These are phyloP conservation scores for Phanerodontia chrysosporium DNA, from an alignment of 768 basidiomycete species.

Conservation along the genomic window DNA sequence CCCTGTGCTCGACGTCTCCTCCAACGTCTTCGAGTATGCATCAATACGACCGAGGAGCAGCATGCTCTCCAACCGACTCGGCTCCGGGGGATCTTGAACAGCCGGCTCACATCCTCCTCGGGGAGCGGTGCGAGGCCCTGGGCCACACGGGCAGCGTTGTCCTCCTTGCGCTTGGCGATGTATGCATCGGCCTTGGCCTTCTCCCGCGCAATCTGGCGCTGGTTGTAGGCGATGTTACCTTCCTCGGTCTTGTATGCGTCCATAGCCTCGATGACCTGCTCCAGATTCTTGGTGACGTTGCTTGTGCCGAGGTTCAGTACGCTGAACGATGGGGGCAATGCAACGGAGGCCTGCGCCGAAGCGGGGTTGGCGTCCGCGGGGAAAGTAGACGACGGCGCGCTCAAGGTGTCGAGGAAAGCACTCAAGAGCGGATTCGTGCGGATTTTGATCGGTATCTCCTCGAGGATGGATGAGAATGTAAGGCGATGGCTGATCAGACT, in stretches of 20 bases:
- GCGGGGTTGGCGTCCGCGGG: slow-evolving; percentile 29
- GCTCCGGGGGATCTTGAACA: slow-evolving; percentile 87
- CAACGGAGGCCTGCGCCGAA: slow-evolving; percentile 34
- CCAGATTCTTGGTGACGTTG: slow-evolving; percentile 71
- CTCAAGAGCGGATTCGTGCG: slow-evolving; percentile 77
- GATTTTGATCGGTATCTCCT: slow-evolving; percentile 82
- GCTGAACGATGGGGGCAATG: slow-evolving; percentile 59
- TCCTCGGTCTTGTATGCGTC: slow-evolving; percentile 88
- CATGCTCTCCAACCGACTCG: slow-evolving; percentile 84
- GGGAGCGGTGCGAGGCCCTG: slow-evolving; percentile 86
- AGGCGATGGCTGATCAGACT: slow-evolving; percentile 79
- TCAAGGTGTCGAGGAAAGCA: slow-evolving; percentile 70
- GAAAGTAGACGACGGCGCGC: slow-evolving; percentile 40
- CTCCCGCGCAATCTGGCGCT: slow-evolving; percentile 86
- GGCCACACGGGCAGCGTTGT: slow-evolving; percentile 71
- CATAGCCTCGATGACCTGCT: slow-evolving; percentile 80
- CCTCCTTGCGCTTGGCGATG: slow-evolving; percentile 83
- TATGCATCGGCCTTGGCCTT: slow-evolving; percentile 73
- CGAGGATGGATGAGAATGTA: slow-evolving; percentile 81
- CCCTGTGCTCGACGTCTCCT: slow-evolving; percentile 49
- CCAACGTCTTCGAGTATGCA: slow-evolving; percentile 75
- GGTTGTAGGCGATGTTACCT: slow-evolving; percentile 85
- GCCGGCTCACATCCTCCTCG: slow-evolving; percentile 76
- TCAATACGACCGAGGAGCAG: slow-evolving; percentile 85
- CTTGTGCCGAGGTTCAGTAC: slow-evolving; percentile 67